phyloP scores from a whole-genome alignment of 2,329 filamentous ascomycete genomes.

The Fusarium tuaranense region DNA sequence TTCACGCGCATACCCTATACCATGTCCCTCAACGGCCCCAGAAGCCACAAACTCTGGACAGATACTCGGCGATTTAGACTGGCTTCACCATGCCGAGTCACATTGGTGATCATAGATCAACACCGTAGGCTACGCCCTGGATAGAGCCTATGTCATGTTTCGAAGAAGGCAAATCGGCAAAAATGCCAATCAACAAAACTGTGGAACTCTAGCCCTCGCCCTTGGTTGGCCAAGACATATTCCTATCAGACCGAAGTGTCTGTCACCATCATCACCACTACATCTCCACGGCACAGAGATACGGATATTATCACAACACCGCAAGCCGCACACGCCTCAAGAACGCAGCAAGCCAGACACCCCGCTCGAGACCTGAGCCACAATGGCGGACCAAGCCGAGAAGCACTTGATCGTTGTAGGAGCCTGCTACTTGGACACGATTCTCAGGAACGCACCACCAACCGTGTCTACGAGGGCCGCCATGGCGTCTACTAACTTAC shows the following conservation, averaged over 20 bases:
- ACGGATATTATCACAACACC: neutral
- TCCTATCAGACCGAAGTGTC: neutral
- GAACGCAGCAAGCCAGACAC: neutral
- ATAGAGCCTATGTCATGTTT: neutral
- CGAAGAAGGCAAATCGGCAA: neutral
- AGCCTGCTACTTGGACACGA: conserved; percentile 78
- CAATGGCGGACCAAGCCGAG: conserved; percentile 47
- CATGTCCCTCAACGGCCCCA: neutral
- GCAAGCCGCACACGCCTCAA: neutral
- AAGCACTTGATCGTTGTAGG: conserved; percentile 73
- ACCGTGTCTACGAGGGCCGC: neutral
- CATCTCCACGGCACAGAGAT: neutral
- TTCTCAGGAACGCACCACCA: conserved; percentile 66
- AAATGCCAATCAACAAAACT: conserved; percentile 7
- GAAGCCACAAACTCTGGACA: neutral
- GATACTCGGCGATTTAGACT: neutral
- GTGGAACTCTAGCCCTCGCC: conserved; percentile 25
- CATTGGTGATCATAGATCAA: neutral
- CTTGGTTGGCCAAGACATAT: conserved; percentile 13
- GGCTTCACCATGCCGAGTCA: neutral
- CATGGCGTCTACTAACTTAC: conserved; percentile 23
- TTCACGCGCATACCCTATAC: neutral
- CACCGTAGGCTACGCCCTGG: neutral
- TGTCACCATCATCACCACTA: neutral
- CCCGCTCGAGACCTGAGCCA: neutral